Base-by-base conservation (phyloP, 2,329 filamentous ascomycete species). In the Verticillium longisporum region DNA sequence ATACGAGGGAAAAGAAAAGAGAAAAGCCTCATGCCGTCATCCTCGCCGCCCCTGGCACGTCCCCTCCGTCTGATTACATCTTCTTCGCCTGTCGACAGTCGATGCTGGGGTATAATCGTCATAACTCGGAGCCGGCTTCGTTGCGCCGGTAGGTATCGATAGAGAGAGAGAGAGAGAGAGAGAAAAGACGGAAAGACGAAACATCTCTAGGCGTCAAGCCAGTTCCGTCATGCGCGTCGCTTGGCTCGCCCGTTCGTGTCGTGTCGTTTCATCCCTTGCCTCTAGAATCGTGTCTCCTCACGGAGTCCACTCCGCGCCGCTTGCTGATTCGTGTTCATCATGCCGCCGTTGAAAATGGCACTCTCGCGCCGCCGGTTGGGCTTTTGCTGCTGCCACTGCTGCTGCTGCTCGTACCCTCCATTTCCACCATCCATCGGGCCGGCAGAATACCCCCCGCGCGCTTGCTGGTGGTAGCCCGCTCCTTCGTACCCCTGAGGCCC, bases 311-410 rank as follows among this genome's bases (percentile, higher is more conserved):
- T 83, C 68, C 79, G 81, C 0, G 80, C 82, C 45, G 74, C 73
- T 65, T 84, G 82, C 21, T 79, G 77, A 59, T 77, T 80, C 36
- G 83, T 71, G 32, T 78, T 77, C 67, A 78, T 73, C 69, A 81
- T 77, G 26, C 74, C 73, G 68, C 82, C 77, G 69, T 80, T 79
- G 63, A 86, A 84, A 71, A 88, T 84, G 55, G 78, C 76, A 67
- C 86, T 88, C 72, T 88, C 85, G 57, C 86, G 80, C 57, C 84
- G 78, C 68, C 79, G 83, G 50, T 76, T 82, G 63, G 67, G 67
- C 36, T 66, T 65, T 32, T 75, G 75, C 41, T 50, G 18, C 15
- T 45, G 38, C 38, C 18, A n/a, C 9, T 70, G 69, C 59, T 75
- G 75, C 56, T 41, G 37, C 37, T 50, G 56, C 41, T 50, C 41